Conservation (phyloP, 1,284 basidiomycete genomes). For the Tremellales sp. region DNA sequence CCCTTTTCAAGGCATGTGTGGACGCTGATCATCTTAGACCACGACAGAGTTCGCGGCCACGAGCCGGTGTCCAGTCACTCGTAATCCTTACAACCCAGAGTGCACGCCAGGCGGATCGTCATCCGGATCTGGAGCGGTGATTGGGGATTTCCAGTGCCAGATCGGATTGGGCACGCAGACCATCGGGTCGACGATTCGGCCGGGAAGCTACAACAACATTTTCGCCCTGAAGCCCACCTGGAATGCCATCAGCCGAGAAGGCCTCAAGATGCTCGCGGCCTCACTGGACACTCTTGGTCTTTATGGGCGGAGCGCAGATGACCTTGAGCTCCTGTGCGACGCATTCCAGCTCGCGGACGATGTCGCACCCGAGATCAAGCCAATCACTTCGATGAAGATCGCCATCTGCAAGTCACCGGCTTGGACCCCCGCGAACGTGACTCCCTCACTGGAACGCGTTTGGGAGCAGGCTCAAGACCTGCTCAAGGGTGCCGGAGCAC, state of each 20-base stretch:
- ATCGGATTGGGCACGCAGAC: constrained; percentile 31
- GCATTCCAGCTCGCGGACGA: constrained; percentile 32
- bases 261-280: constrained; percentile 33
- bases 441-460: constrained; percentile 7
- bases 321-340: constrained; percentile 27
- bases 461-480: constrained; percentile 18
- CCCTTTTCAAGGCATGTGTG: no score
- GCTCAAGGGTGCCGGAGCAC: constrained; percentile 17
- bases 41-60: no score
- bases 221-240: constrained; percentile 39
- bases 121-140: constrained; percentile 36
- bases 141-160: constrained; percentile 35
- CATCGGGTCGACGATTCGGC: constrained; percentile 29
- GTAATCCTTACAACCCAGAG: constrained; percentile 29
- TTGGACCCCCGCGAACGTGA: constrained; percentile 22
- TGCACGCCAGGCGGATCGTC: constrained; percentile 35
- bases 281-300: constrained; percentile 38
- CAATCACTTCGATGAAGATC: constrained; percentile 17
- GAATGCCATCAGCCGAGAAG: constrained; percentile 37
- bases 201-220: constrained; percentile 37
- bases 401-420: constrained; percentile 26
- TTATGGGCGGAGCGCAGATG: constrained; percentile 29
- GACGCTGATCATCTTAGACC: no score
- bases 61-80: constrained; percentile 21
- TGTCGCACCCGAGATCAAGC: constrained; percentile 8